Evolutionary conservation across 2,329 filamentous ascomycete genomes (phyloP).

Genomic region (Diplodia sapinea): DNA sequence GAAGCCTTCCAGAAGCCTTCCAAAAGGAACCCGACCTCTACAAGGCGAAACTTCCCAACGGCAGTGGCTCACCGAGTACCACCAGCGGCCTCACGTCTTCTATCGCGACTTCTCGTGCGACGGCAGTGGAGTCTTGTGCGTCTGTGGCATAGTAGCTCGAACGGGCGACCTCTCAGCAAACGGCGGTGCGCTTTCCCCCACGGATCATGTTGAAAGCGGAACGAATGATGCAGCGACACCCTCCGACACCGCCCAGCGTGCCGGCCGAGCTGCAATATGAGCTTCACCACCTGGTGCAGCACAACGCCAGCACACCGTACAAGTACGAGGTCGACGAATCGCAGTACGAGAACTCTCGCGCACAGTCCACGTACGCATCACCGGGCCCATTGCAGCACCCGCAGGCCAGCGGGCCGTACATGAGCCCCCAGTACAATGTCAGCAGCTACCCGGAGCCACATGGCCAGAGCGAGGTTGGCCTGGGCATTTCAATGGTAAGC

Average conservation of each 20-base stretch:
- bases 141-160: slow-evolving; percentile 20
- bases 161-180: neutral
- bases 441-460: slow-evolving; percentile 34
- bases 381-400: slow-evolving; percentile 40
- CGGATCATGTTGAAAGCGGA: slow-evolving; percentile 38
- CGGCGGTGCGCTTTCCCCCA: neutral
- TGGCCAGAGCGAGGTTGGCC: slow-evolving; percentile 36
- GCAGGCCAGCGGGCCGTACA: slow-evolving; percentile 34
- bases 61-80: slow-evolving; percentile 16
- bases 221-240: slow-evolving; percentile 45
- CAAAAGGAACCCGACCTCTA: slow-evolving; percentile 32
- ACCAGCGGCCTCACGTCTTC: slow-evolving; percentile 22
- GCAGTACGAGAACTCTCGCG: slow-evolving; percentile 19
- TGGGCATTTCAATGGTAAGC: slow-evolving; percentile 31
- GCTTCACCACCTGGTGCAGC: slow-evolving; percentile 51
- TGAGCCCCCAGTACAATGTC: slow-evolving; percentile 37
- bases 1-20: slow-evolving; percentile 36
- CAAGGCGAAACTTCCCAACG: slow-evolving; percentile 29
- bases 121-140: slow-evolving; percentile 23
- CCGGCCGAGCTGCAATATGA: slow-evolving; percentile 44
- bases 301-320: slow-evolving; percentile 48
- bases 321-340: slow-evolving; percentile 44
- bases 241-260: slow-evolving; percentile 45
- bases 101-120: slow-evolving; percentile 28
- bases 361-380: slow-evolving; percentile 40